phyloP scores from a whole-genome alignment of 345 rosid species.

The Eucalyptus cladocalyx region DNA sequence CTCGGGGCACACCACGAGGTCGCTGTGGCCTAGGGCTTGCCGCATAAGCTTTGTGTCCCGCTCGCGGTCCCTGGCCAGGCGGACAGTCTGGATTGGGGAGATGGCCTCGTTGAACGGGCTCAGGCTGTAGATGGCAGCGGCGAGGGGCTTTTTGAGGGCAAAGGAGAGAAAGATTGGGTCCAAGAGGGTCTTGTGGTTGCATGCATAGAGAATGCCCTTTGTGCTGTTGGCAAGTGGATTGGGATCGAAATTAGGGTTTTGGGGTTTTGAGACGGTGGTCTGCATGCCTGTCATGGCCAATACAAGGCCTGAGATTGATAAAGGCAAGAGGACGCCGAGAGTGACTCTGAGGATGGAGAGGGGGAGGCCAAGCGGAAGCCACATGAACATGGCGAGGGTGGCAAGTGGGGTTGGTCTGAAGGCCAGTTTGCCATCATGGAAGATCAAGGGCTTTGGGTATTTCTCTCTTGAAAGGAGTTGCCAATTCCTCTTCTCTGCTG shows the following conservation, averaged over 20 bases:
- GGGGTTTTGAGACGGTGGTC: conserved; percentile 12
- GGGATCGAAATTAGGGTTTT: not conserved
- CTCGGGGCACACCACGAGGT: conserved; percentile 30
- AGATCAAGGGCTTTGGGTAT: conserved; percentile 79
- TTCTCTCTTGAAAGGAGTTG: conserved; percentile 45
- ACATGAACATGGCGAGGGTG: conserved; percentile 55
- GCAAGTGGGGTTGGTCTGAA: conserved; percentile 81
- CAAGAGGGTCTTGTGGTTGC: conserved; percentile 75
- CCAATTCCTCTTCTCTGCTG: conserved; percentile 14
- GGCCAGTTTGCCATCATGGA: conserved; percentile 93
- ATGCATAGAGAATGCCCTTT: conserved; percentile 72
- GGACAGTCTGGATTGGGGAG: conserved; percentile 17
- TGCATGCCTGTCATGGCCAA: conserved; percentile 29
- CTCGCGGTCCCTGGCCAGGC: conserved; percentile 7
- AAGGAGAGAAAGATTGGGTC: conserved; percentile 78
- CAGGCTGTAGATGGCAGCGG: conserved; percentile 81
- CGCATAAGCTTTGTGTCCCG: conserved; percentile 11
- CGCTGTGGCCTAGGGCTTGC: not conserved
- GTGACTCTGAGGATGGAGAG: conserved; percentile 53
- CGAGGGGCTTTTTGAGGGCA: conserved; percentile 42
- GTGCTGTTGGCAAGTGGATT: not conserved
- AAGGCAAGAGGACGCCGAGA: conserved; percentile 54
- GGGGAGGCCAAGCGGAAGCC: conserved; percentile 63
- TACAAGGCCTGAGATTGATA: conserved; percentile 24
- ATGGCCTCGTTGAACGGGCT: conserved; percentile 81